These are phyloP conservation scores for Pseudopyricularia javanii DNA, from an alignment of 2,329 filamentous ascomycete species.

Conservation along the genomic window DNA sequence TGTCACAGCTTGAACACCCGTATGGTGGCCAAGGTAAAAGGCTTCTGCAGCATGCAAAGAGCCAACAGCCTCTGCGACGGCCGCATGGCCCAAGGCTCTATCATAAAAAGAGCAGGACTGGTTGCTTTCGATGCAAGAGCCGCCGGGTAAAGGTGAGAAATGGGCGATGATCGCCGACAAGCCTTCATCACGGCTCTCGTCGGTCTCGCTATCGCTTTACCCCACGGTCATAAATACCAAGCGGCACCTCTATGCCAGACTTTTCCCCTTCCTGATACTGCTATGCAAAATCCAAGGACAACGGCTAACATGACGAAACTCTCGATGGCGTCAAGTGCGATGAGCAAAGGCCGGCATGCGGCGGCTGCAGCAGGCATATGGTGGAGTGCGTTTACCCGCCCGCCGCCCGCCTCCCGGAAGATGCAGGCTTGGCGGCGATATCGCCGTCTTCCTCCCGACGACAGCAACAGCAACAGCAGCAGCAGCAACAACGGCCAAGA, in stretches of 20 bases:
- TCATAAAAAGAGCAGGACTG: constrained; percentile 18
- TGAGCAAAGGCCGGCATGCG: constrained; percentile 11
- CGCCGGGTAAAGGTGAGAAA: constrained; percentile 16
- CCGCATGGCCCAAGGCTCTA: constrained; percentile 13
- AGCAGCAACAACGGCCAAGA: too few relatives aligned
- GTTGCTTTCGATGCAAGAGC: constrained; percentile 16
- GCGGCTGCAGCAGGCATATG: constrained; percentile 12
- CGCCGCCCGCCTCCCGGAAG: not conserved
- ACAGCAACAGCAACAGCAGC: too few relatives aligned
- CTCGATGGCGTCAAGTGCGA: constrained; percentile 9
- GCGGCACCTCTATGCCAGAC: not conserved
- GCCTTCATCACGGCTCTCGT: not conserved
- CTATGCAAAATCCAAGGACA: not conserved
- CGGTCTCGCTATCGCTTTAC: not conserved
- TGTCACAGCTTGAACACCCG: too few relatives aligned
- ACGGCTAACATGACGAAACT: not conserved
- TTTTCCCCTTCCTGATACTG: not conserved
- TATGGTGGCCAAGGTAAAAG: too few relatives aligned
- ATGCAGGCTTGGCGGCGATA: not conserved
- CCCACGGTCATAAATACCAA: too few relatives aligned
- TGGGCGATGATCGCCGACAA: too few relatives aligned
- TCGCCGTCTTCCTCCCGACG: not conserved
- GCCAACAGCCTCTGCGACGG: not conserved
- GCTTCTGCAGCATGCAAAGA: not conserved
- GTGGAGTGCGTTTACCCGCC: constrained; percentile 11